These are phyloP conservation scores for Magnolia officinalis DNA, from an alignment of 164 flowering plant genomes.

Conservation along the genomic window DNA sequence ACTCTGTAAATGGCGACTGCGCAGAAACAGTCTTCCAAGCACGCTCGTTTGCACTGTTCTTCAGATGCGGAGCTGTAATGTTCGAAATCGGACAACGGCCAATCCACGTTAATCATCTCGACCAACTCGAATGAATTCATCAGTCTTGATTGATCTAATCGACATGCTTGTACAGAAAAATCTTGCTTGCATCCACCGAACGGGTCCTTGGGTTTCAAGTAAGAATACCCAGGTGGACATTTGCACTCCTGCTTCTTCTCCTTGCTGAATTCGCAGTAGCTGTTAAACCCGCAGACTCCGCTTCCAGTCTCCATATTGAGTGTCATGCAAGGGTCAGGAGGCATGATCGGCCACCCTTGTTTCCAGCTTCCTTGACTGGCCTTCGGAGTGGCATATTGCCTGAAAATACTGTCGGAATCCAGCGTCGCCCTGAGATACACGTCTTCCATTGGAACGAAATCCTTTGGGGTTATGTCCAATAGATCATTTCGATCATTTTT, in stretches of 20 bases:
- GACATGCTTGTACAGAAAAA: constrained; percentile 32
- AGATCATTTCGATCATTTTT: constrained; percentile 3
- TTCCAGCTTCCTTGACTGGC: background rate
- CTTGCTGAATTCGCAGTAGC: constrained; percentile 25
- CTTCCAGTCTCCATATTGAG: background rate
- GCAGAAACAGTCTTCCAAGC: constrained; percentile 53
- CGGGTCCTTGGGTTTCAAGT: constrained; percentile 33
- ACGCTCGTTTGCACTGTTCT: constrained; percentile 34
- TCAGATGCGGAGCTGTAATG: constrained; percentile 7
- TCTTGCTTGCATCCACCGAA: constrained; percentile 39
- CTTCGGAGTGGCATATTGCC: constrained; percentile 2
- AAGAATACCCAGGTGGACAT: constrained; percentile 33
- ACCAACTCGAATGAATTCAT: background rate
- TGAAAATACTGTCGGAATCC: constrained; percentile 43
- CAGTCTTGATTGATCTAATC: background rate
- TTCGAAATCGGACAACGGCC: constrained; percentile 40
- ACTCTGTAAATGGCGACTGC: constrained; percentile 31
- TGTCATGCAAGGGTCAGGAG: background rate
- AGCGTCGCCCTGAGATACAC: constrained; percentile 34
- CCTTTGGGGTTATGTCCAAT: constrained; percentile 15
- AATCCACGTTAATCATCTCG: constrained; percentile 25
- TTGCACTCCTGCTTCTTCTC: constrained; percentile 23
- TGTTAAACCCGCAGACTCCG: constrained; percentile 40
- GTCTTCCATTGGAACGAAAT: background rate
- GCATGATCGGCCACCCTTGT: background rate